phyloP scores from a whole-genome alignment of 441 rosid genomes.

The Macaranga tanarius region DNA sequence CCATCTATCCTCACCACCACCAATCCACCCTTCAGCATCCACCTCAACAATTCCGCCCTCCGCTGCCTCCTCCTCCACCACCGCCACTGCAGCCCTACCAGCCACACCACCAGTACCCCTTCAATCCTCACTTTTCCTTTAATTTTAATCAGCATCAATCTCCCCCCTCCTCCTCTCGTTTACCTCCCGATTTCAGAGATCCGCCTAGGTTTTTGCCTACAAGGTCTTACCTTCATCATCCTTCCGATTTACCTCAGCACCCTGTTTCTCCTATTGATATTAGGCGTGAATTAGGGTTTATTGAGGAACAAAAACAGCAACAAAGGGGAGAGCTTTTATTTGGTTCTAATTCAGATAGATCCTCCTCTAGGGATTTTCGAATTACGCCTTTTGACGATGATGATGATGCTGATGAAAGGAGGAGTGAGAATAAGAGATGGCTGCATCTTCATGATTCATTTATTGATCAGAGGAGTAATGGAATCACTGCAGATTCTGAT shows the following conservation, averaged over 20 bases:
- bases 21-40: neutral
- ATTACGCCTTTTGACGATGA: neutral
- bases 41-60: neutral
- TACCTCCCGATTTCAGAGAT: slow-evolving; percentile 20
- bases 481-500: slow-evolving; percentile 29
- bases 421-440: slow-evolving; percentile 46
- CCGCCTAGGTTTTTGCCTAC: neutral
- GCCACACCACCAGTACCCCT: slow-evolving; percentile 4
- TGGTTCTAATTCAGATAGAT: slow-evolving; percentile 41
- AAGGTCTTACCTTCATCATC: neutral
- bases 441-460: slow-evolving; percentile 28
- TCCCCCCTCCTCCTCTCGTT: slow-evolving; percentile 10
- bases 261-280: slow-evolving; percentile 37
- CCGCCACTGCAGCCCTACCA: neutral
- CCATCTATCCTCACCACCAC: neutral
- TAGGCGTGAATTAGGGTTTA: slow-evolving; percentile 44
- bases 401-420: slow-evolving; percentile 4
- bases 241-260: slow-evolving; percentile 19
- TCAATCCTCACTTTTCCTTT: slow-evolving; percentile 34
- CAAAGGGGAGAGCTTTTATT: slow-evolving; percentile 18
- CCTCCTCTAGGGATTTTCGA: slow-evolving; percentile 40
- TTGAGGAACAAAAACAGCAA: slow-evolving; percentile 5
- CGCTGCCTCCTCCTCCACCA: neutral
- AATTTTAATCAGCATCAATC: slow-evolving; percentile 19
- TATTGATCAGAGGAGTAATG: slow-evolving; percentile 31